A percentile compares a stretch with the other conserved stretches of the same genome.
phyloP scores from a whole-genome alignment of 352 stramenopile genomes.

The Albugo laibachii region DNA sequence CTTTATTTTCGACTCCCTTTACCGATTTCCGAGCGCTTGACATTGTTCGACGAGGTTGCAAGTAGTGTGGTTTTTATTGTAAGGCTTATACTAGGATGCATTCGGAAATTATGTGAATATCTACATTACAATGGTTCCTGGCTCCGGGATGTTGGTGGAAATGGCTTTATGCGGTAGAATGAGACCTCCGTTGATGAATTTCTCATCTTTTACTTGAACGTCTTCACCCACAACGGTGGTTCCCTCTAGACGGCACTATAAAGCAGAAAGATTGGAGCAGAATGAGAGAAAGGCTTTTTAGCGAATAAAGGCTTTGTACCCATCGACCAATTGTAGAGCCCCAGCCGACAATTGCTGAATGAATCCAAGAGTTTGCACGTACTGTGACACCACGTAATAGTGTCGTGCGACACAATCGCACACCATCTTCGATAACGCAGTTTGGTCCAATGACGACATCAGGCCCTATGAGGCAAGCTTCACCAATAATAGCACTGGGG shows the following conservation, averaged over 20 bases:
- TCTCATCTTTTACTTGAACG: constrained; percentile 75
- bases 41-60: neutral
- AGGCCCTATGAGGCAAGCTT: constrained; percentile 62
- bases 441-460: constrained; percentile 68
- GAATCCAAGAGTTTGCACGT: constrained; percentile 63
- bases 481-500: constrained; percentile 43
- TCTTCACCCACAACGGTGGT: constrained; percentile 74
- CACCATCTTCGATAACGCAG: constrained; percentile 76
- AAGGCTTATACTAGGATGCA: too few species aligned
- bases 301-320: constrained; percentile 12
- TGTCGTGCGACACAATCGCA: constrained; percentile 63
- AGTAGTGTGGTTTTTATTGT: too few species aligned
- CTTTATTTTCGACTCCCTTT: constrained; percentile 41
- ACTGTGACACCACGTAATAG: constrained; percentile 59
- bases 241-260: constrained; percentile 62
- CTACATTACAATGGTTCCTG: constrained; percentile 79
- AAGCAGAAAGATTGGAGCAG: neutral
- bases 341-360: constrained; percentile 81
- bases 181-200: constrained; percentile 77
- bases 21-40: constrained; percentile 32
- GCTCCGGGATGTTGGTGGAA: constrained; percentile 63
- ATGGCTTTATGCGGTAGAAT: constrained; percentile 80
- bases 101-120: neutral
- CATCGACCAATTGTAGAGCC: constrained; percentile 69
- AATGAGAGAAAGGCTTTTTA: neutral